phyloP scores from a whole-genome alignment of 2,329 filamentous ascomycete genomes.

The Chaetomiaceae sp. region DNA sequence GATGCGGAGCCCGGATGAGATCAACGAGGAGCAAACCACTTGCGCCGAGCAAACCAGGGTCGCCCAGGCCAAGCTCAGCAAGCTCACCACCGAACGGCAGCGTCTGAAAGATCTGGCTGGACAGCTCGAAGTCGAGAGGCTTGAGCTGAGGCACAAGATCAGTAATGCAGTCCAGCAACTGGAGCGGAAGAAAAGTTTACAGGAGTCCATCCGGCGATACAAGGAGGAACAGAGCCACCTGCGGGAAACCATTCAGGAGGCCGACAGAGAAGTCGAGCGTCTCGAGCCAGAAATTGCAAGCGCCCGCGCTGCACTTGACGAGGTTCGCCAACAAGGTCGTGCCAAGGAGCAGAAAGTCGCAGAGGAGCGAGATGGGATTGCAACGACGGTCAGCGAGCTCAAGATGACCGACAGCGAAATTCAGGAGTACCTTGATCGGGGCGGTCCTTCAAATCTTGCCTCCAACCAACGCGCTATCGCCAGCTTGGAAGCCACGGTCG shows the following conservation, averaged over 20 bases:
- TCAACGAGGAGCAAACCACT: slow-evolving; percentile 69
- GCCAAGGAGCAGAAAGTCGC: slow-evolving; percentile 68
- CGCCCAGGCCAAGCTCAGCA: slow-evolving; percentile 59
- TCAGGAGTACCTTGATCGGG: slow-evolving; percentile 69
- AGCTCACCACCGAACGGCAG: slow-evolving; percentile 66
- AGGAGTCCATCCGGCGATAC: slow-evolving; percentile 67
- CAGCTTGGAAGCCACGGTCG: slow-evolving; percentile 61
- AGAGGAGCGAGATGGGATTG: slow-evolving; percentile 65
- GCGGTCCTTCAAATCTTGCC: slow-evolving; percentile 67
- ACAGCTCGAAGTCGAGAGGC: slow-evolving; percentile 69
- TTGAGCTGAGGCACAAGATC: slow-evolving; percentile 70
- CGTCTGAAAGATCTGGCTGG: slow-evolving; percentile 64
- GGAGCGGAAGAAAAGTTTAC: slow-evolving; percentile 72
- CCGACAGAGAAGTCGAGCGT: slow-evolving; percentile 68
- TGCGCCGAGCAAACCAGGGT: slow-evolving; percentile 63
- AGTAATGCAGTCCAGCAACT: slow-evolving; percentile 67
- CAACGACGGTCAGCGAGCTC: slow-evolving; percentile 72
- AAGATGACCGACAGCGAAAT: slow-evolving; percentile 73
- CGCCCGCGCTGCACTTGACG: slow-evolving; percentile 71
- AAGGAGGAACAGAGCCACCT: slow-evolving; percentile 65
- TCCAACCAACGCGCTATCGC: slow-evolving; percentile 66
- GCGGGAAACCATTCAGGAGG: slow-evolving; percentile 62
- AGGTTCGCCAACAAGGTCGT: slow-evolving; percentile 66
- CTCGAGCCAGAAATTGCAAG: slow-evolving; percentile 72
- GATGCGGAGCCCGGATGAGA: slow-evolving; percentile 72